phyloP scores from a whole-genome alignment of 2,329 filamentous ascomycete genomes.

The Penicillium griseofulvum region DNA sequence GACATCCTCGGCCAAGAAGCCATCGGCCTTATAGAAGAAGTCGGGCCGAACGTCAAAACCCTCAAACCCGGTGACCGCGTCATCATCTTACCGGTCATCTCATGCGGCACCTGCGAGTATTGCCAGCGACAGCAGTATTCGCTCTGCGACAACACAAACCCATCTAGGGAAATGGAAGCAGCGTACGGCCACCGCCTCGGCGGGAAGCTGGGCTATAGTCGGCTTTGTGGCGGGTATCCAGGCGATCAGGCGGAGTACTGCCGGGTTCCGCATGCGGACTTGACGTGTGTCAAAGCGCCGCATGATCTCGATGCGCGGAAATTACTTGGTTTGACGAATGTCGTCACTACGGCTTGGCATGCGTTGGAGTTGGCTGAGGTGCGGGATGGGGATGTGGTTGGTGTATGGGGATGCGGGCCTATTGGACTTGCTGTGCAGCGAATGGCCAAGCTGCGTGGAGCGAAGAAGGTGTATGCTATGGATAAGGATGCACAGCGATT shows the following conservation, averaged over 20 bases:
- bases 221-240: constrained; percentile 35
- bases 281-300: constrained; percentile 31
- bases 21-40: constrained; percentile 30
- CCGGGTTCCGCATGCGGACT: constrained; percentile 36
- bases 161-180: constrained; percentile 27
- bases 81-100: constrained; percentile 31
- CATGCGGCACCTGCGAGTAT: constrained; percentile 32
- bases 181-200: constrained; percentile 31
- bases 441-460: constrained; percentile 30
- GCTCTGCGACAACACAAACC: constrained; percentile 32
- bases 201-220: constrained; percentile 34
- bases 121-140: constrained; percentile 32
- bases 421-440: constrained; percentile 32
- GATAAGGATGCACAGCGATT: constrained; percentile 33
- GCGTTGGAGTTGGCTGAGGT: constrained; percentile 34
- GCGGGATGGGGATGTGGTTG: constrained; percentile 28
- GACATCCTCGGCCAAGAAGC: constrained; percentile 33
- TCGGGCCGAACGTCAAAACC: constrained; percentile 23
- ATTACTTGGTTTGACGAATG: constrained; percentile 31
- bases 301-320: constrained; percentile 27
- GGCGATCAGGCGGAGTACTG: constrained; percentile 39
- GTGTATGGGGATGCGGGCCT: constrained; percentile 35
- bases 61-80: constrained; percentile 28
- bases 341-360: constrained; percentile 35
- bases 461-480: constrained; percentile 33